Base-by-base conservation (phyloP, 305 asterid genomes). In the Petunia hybrid region DNA sequence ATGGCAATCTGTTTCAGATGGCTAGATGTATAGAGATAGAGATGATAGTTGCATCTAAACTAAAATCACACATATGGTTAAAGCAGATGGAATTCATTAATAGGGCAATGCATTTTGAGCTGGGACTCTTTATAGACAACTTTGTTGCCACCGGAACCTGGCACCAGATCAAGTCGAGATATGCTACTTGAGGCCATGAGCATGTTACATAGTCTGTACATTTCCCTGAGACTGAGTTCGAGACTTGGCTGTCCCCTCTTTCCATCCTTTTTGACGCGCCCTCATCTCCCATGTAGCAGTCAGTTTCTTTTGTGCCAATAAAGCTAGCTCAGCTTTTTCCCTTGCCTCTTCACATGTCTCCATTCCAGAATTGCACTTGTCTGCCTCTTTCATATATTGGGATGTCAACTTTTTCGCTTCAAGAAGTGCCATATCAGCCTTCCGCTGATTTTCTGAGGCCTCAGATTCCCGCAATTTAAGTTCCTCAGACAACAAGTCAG, bases 281-380 rank as follows among this genome's bases (percentile, higher is more conserved):
- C 99, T 88, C 85, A 69, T 83, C 90, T 91, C 97, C 99, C 99
- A 95, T 84, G 82, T 80, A 71, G 94, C 89, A 6, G 97, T 92
- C 76, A 91, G 82, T 85, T 88, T 92, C 85, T 89, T 91, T 90
- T 95, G 99, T 39, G 89, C 86, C 76, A 83, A 80, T 81, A 95
- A 83, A 84, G 90, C 84, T 43, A 88, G 91, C 84, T 94, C 97
- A 3, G 99, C 89, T 76, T 95, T 95, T 83, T 92, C 99, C 78
- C 98, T 89, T 39, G 99, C 99, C 89, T 90, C 95, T 87, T 94
- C 99, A 81, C 99, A 95, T 2, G 99, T 95, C 80, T 94, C 98
- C 99, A 95, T 95, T 77, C 99, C 99, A 6, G 97, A 92, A 83
- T 95, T 95, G 87, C 99, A 95, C 88, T 95, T 95, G 87, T 94